Evolutionary conservation across 768 basidiomycete species (phyloP), one percentile per base, ranked within the genome.

Genomic region (Strobilomyces confusus): DNA sequence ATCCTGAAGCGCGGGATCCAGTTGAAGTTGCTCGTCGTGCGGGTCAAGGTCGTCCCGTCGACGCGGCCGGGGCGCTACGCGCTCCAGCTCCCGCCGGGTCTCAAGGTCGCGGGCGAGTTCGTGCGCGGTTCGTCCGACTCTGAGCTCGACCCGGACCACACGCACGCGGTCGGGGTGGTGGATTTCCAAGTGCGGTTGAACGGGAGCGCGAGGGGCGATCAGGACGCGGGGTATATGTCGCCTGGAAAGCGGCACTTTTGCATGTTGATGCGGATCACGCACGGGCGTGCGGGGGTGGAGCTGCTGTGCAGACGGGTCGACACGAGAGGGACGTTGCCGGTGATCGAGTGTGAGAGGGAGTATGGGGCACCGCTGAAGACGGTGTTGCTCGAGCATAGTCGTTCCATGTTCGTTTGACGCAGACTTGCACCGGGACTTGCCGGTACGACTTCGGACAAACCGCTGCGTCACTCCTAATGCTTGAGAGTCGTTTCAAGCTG

Each of bases 1-100:
- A 52, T 58, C 20, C 49, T 41, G 19, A 58, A 58, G 20, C 33
- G 49, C n/a, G 57, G 57, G 15, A 48, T 58, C 37, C 46, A 44
- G 22, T 49, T 58, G 42, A 58, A 40, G 32, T n/a, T 51, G 9
- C 33, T 57, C 1, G 44, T 57, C 44, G 38, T 57, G 25, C 40
- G 2, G 2, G 55, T 57, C 26, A 4, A 26, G 1, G 6, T 57
- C 13, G 3, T 41, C 48, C n/a, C 1, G 20, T 51, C 22, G 5
- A 1, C 40, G 1, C 26, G n/a, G n/a, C n/a, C n/a, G n/a, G n/a
- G 4, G 4, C 11, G 42, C 37, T 57, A 57, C 38, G 13, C 19
- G 2, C 44, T 57, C 11, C 37, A 9, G 15, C 48, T 47, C 1
- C 6, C 1, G 8, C 17, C 14, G 32, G n/a, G 38, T 13, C 20